Evolutionary conservation across 768 basidiomycete genomes (phyloP).

Genomic region (Hygrophoropsis aurantiaca): DNA sequence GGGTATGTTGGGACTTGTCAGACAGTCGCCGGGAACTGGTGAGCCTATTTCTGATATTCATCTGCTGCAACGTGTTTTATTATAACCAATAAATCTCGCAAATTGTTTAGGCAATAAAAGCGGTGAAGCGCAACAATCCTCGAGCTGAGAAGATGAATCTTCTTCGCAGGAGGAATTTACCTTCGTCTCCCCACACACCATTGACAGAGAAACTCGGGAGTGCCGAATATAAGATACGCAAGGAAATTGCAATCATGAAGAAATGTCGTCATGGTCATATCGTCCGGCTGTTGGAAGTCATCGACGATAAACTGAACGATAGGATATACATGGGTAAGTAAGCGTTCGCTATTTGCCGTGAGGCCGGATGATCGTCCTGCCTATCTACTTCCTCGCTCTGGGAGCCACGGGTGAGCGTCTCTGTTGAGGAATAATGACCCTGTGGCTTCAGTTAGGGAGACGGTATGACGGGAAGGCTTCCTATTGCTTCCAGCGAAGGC

Average conservation of each 20-base stretch:
- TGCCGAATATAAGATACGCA: conserved; percentile 80
- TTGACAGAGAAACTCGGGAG: conserved; percentile 69
- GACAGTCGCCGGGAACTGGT: conserved; percentile 49
- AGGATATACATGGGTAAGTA: conserved; percentile 92
- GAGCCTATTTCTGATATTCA: conserved; percentile 18
- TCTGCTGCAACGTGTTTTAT: no score
- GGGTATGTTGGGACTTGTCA: conserved; percentile 59
- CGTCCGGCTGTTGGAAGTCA: conserved; percentile 88
- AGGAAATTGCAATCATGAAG: conserved; percentile 99
- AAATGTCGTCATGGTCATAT: conserved; percentile 89
- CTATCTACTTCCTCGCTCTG: conserved; percentile 22
- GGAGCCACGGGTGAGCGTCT: conserved; percentile 28
- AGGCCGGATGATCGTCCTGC: conserved; percentile 13
- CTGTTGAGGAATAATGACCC: conserved; percentile 30
- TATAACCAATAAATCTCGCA: not conserved
- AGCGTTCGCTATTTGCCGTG: conserved; percentile 9
- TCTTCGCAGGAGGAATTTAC: conserved; percentile 48
- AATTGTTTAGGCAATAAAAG: conserved; percentile 69
- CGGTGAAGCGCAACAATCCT: conserved; percentile 69
- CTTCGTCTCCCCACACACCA: conserved; percentile 45
- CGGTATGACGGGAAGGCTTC: conserved; percentile 26
- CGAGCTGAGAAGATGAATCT: conserved; percentile 63
- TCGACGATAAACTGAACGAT: conserved; percentile 85
- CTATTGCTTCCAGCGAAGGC: conserved; percentile 7
- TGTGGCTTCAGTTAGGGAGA: conserved; percentile 30